phyloP scores from a whole-genome alignment of 306 rosid species.

The Begonia peltatifolia region DNA sequence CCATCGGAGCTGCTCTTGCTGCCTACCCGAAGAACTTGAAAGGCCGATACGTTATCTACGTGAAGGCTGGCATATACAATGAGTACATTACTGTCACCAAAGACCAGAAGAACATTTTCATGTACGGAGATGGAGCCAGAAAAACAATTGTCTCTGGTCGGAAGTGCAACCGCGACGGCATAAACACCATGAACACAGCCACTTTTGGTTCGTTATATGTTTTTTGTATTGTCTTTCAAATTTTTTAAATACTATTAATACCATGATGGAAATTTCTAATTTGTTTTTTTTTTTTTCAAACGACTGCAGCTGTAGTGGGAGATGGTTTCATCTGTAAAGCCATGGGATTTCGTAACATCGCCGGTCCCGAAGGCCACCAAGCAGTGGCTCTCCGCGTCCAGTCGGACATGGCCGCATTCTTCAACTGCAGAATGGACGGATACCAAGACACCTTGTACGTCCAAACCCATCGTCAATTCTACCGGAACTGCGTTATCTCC shows the following conservation, averaged over 20 bases:
- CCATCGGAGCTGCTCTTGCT: constrained; percentile 27
- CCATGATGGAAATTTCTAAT: too few species aligned
- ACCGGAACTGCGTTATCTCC: constrained; percentile 58
- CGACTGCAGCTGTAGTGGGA: constrained; percentile 23
- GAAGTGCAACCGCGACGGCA: constrained; percentile 14
- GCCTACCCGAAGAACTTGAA: constrained; percentile 23
- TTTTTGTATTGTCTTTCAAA: too few species aligned
- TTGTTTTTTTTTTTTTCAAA: too few species aligned
- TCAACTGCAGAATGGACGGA: constrained; percentile 44
- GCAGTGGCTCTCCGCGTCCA: constrained; percentile 69
- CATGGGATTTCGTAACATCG: constrained; percentile 51
- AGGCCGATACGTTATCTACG: constrained; percentile 38
- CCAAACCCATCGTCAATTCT: constrained; percentile 49
- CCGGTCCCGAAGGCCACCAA: constrained; percentile 52
- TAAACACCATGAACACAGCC: constrained; percentile 33
- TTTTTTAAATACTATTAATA: too few species aligned
- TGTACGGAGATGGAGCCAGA: constrained; percentile 65
- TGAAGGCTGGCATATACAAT: constrained; percentile 49
- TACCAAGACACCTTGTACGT: constrained; percentile 56
- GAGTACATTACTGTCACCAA: constrained; percentile 30
- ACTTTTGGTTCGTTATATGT: constrained; percentile 22
- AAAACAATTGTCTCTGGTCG: constrained; percentile 42
- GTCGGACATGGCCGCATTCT: constrained; percentile 33
- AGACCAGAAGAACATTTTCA: constrained; percentile 11
- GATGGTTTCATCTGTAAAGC: constrained; percentile 26